Evolutionary conservation across 2,329 filamentous ascomycete species (phyloP).

Genomic region (Phyllosticta paracitricarpa): DNA sequence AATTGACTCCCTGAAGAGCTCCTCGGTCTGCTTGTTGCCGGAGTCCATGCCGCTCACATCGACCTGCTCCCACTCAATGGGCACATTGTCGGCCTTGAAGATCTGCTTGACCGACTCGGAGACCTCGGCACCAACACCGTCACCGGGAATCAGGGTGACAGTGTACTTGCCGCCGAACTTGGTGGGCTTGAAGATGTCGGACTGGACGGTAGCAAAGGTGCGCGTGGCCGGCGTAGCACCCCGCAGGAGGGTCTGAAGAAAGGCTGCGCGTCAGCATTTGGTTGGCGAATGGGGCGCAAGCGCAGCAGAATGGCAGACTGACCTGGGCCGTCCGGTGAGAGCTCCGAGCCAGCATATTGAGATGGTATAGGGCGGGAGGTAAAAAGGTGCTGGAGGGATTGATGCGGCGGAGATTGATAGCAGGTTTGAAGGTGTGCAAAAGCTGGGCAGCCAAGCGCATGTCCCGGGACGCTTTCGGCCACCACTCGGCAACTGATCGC

Average conservation of each 20-base stretch:
- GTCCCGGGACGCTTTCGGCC: slow-evolving; percentile 9
- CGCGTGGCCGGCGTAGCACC: slow-evolving; percentile 39
- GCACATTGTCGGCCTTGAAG: slow-evolving; percentile 99
- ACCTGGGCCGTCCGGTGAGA: slow-evolving; percentile 40
- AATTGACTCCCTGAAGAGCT: slow-evolving; percentile 90
- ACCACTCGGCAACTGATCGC: slow-evolving; percentile 7
- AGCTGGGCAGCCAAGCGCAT: slow-evolving; percentile 3
- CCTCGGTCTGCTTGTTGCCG: slow-evolving; percentile 79
- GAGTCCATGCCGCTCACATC: slow-evolving; percentile 87
- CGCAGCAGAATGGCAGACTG: slow-evolving; percentile 9
- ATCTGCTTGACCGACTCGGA: slow-evolving; percentile 97
- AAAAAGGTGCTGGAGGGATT: slow-evolving; percentile 6
- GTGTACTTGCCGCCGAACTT: slow-evolving; percentile 99
- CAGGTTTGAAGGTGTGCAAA: slow-evolving; percentile 3
- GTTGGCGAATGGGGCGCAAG: slow-evolving; percentile 6
- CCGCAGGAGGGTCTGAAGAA: slow-evolving; percentile 45
- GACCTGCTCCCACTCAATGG: slow-evolving; percentile 97
- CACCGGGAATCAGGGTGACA: slow-evolving; percentile 92
- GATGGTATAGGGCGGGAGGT: background rate
- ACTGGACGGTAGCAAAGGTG: slow-evolving; percentile 58
- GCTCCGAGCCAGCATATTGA: slow-evolving; percentile 34
- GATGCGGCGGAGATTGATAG: slow-evolving; percentile 6
- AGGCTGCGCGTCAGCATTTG: slow-evolving; percentile 18
- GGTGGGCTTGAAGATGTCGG: slow-evolving; percentile 97
- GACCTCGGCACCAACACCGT: slow-evolving; percentile 96